phyloP scores from a whole-genome alignment of 148 eudicot genomes.

The Dianthus caryophyllus region DNA sequence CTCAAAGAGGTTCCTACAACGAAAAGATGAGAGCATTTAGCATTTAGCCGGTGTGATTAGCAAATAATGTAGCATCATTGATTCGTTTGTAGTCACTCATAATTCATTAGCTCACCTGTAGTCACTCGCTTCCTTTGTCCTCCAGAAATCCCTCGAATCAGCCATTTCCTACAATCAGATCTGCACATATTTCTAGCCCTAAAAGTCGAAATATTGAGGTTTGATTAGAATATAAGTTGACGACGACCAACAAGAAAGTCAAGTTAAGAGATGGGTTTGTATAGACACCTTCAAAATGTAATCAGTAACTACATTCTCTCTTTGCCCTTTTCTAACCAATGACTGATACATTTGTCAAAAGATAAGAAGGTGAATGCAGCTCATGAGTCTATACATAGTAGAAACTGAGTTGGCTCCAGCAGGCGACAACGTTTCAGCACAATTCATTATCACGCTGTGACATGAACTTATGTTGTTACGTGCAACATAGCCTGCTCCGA shows the following conservation, averaged over 20 bases:
- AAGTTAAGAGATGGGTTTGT: slow-evolving; percentile 3
- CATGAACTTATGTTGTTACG: background rate
- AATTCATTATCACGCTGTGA: background rate
- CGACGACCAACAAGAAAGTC: background rate
- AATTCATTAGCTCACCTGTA: slow-evolving; percentile 26
- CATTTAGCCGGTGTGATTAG: background rate
- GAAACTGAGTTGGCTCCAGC: too few relatives aligned
- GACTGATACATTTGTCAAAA: slow-evolving; percentile 13
- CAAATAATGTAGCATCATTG: background rate
- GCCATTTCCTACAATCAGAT: slow-evolving; percentile 36
- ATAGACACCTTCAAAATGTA: slow-evolving; percentile 36
- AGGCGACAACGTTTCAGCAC: background rate
- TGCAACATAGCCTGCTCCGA: background rate
- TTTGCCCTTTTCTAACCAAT: slow-evolving; percentile 27
- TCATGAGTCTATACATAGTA: background rate
- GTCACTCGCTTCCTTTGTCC: slow-evolving; percentile 48
- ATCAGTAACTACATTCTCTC: slow-evolving; percentile 27
- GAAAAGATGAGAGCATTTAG: background rate
- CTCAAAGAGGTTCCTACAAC: too few relatives aligned
- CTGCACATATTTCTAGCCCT: slow-evolving; percentile 44
- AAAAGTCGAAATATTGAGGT: slow-evolving; percentile 16
- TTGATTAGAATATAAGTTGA: background rate
- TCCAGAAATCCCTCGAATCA: slow-evolving; percentile 48
- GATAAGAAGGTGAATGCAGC: slow-evolving; percentile 1
- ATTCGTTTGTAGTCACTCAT: background rate